These are phyloP conservation scores for Akanthomyces dipterigenus DNA, from an alignment of 2,329 filamentous ascomycete genomes.

Conservation along the genomic window DNA sequence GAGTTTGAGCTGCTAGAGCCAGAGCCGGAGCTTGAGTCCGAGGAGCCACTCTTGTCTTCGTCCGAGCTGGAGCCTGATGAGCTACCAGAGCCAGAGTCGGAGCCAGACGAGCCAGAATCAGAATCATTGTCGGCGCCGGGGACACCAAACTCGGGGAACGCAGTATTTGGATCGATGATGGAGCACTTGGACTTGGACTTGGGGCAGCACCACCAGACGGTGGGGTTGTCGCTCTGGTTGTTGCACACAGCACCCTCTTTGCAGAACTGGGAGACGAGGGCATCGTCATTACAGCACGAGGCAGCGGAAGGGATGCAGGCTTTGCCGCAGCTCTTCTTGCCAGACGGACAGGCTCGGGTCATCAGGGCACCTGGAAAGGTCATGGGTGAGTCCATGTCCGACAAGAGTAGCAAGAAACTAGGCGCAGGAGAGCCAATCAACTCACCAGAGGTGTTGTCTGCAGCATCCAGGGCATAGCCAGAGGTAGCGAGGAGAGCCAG, in stretches of 20 bases:
- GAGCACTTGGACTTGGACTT: not conserved
- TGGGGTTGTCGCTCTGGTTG: not conserved
- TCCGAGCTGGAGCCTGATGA: not conserved
- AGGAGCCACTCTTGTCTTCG: not conserved
- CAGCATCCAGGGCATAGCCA: not conserved
- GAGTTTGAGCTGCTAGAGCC: not conserved
- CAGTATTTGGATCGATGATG: not conserved
- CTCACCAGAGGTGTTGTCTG: not conserved
- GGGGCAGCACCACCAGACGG: not conserved
- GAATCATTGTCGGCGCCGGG: not conserved
- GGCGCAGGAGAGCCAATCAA: not conserved
- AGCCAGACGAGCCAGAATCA: not conserved
- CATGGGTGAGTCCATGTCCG: too few relatives aligned
- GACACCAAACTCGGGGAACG: not conserved
- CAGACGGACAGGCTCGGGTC: not conserved
- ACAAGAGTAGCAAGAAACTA: not conserved
- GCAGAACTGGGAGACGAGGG: not conserved
- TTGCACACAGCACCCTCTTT: not conserved
- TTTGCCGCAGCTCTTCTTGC: not conserved
- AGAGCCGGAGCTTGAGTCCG: not conserved
- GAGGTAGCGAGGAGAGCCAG: not conserved
- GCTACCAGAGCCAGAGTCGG: not conserved
- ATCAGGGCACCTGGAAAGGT: not conserved
- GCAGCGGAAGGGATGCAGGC: not conserved
- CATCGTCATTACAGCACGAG: not conserved